These are phyloP conservation scores for Teunomyces barrocoloradensis DNA, from an alignment of 805 yeast species.

Conservation along the genomic window DNA sequence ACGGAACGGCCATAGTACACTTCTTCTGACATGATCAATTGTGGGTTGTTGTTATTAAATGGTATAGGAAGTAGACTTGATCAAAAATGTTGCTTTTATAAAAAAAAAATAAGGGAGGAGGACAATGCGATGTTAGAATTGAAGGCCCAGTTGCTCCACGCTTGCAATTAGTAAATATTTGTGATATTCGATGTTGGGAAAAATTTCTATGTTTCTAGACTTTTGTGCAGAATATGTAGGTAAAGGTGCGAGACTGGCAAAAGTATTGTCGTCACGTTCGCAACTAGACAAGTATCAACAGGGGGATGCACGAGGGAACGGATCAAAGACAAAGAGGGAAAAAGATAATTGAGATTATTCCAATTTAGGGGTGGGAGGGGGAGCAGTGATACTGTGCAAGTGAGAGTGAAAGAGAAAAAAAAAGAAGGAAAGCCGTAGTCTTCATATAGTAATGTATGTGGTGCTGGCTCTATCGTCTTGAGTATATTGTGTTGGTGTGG, in stretches of 20 bases:
- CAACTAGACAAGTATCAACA: background rate
- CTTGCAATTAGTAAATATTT: background rate
- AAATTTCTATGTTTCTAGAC: background rate
- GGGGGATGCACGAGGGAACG: background rate
- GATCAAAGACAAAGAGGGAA: background rate
- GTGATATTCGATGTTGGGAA: background rate
- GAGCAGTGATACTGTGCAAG: background rate
- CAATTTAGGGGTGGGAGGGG: background rate
- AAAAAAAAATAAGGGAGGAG: background rate
- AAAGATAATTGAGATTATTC: background rate
- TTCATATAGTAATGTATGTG: background rate
- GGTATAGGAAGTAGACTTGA: background rate
- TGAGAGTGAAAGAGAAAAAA: background rate
- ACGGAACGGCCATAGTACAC: constrained; percentile 33
- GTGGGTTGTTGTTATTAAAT: background rate
- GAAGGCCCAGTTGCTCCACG: background rate
- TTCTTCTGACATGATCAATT: constrained; percentile 2
- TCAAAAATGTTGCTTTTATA: background rate
- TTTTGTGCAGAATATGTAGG: background rate
- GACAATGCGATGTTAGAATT: background rate
- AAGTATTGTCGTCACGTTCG: background rate
- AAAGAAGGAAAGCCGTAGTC: background rate
- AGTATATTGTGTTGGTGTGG: background rate
- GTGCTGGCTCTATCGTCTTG: background rate
- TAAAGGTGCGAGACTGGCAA: background rate